A percentile compares a stretch with the other conserved stretches of the same genome.
Conservation (phyloP, 305 asterid genomes). For the Caryopteris hybrid region DNA sequence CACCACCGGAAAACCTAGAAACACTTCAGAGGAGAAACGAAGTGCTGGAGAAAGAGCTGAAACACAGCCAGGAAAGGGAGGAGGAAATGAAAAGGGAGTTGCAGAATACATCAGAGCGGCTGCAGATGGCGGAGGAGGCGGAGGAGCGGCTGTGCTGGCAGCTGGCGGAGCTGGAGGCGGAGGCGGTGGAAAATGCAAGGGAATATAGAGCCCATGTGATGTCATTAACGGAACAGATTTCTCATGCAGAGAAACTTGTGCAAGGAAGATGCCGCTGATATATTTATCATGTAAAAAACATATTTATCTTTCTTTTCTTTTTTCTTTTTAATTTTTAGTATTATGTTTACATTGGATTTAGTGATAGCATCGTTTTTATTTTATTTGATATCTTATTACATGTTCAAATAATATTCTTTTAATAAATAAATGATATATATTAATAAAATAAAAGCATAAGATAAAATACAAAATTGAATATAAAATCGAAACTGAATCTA, state of each 20-base stretch:
- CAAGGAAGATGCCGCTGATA: no score
- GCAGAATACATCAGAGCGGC: conserved; percentile 9
- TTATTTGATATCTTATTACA: no score
- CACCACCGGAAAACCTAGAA: conserved; percentile 4
- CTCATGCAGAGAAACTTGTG: conserved; percentile 11
- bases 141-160: conserved; percentile 22
- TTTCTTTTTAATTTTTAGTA: no score
- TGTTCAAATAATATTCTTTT: no score
- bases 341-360: no score
- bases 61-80: conserved; percentile 12
- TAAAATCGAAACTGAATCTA: no score
- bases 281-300: no score
- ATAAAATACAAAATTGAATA: no score
- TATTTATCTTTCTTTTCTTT: no score
- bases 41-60: conserved; percentile 20
- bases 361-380: no score
- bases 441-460: no score
- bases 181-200: conserved; percentile 12
- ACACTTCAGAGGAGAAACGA: conserved; percentile 11
- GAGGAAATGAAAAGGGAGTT: conserved; percentile 14
- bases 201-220: conserved; percentile 17
- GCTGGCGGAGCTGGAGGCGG: conserved; percentile 24
- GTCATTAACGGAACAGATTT: conserved; percentile 4
- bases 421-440: no score
- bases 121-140: conserved; percentile 26